phyloP scores from a whole-genome alignment of 495 filamentous ascomycete species.

The Neurospora intermedia region DNA sequence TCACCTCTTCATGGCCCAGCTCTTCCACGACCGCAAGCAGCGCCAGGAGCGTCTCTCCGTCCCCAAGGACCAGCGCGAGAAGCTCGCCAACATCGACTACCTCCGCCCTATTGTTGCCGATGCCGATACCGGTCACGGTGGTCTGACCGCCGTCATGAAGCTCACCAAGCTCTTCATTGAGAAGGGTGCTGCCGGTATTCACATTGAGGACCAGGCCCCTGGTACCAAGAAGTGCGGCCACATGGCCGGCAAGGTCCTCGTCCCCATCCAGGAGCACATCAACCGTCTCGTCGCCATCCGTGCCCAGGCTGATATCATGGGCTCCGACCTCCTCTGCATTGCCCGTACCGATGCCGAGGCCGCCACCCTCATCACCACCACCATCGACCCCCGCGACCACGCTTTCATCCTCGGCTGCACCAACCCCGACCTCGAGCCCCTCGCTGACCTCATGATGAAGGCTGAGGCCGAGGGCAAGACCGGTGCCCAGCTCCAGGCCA shows the following conservation, averaged over 20 bases:
- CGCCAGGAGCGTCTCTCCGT: constrained; percentile 83
- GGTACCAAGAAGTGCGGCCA: constrained; percentile 99
- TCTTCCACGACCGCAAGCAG: constrained; percentile 99
- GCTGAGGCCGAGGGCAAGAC: constrained; percentile 76
- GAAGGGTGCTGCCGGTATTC: constrained; percentile 93
- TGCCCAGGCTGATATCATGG: constrained; percentile 98
- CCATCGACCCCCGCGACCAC: constrained; percentile 91
- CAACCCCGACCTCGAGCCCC: constrained; percentile 71
- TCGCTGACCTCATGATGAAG: constrained; percentile 82
- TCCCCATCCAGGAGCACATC: constrained; percentile 96
- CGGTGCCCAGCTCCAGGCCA: constrained; percentile 73
- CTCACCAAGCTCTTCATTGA: constrained; percentile 96
- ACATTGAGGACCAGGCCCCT: constrained; percentile 97
- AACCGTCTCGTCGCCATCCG: constrained; percentile 95
- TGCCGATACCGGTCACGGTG: constrained; percentile 95
- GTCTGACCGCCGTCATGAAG: constrained; percentile 97
- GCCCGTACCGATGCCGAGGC: constrained; percentile 96
- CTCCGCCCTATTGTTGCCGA: constrained; percentile 94
- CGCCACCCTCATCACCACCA: constrained; percentile 91
- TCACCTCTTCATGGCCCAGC: constrained; percentile 93
- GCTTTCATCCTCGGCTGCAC: constrained; percentile 84
- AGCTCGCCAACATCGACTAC: constrained; percentile 79
- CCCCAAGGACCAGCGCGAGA: constrained; percentile 59
- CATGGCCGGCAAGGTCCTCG: constrained; percentile 98
- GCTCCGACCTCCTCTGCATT: constrained; percentile 75